Conservation (phyloP, 371 early-diverging fungal genomes). For the Haplosporangium sp. region DNA sequence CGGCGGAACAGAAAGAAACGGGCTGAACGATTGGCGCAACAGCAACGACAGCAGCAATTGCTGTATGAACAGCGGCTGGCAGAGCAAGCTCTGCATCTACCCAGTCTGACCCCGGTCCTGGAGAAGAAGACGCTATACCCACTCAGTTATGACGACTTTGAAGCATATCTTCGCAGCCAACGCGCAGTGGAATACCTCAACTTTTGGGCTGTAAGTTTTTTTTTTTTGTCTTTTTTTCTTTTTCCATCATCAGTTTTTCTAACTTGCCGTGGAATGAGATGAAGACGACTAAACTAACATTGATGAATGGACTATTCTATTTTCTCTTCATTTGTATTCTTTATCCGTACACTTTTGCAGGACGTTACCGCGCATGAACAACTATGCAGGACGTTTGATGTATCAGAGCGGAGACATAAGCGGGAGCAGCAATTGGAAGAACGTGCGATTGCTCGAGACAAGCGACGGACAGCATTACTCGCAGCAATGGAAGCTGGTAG, state of each 20-base stretch:
- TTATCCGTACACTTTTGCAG: constrained; percentile 2
- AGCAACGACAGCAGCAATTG: constrained; percentile 27
- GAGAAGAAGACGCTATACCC: constrained; percentile 24
- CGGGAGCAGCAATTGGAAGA: constrained; percentile 43
- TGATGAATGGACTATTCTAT: not conserved
- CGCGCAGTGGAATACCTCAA: constrained; percentile 51
- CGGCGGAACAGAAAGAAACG: constrained; percentile 27
- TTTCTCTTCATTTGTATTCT: not conserved
- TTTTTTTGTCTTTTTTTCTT: not conserved
- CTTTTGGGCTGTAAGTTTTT: constrained; percentile 46
- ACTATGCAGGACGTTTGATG: constrained; percentile 45
- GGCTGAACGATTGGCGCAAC: constrained; percentile 21
- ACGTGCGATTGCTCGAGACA: constrained; percentile 41
- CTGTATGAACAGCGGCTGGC: constrained; percentile 21
- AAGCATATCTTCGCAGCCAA: constrained; percentile 40
- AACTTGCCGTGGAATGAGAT: not conserved
- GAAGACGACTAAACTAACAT: not conserved
- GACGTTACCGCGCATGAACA: constrained; percentile 54
- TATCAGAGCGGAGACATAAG: constrained; percentile 46
- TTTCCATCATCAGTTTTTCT: not conserved
- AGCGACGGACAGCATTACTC: constrained; percentile 18
- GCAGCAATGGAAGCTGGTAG: constrained; percentile 36
- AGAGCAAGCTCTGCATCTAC: constrained; percentile 19
- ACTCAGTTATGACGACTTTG: constrained; percentile 49
- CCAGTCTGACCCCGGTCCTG: constrained; percentile 23